Evolutionary conservation across 192 early-diverging fungal species (phyloP).

Genomic region (Haplosporangium gracile): DNA sequence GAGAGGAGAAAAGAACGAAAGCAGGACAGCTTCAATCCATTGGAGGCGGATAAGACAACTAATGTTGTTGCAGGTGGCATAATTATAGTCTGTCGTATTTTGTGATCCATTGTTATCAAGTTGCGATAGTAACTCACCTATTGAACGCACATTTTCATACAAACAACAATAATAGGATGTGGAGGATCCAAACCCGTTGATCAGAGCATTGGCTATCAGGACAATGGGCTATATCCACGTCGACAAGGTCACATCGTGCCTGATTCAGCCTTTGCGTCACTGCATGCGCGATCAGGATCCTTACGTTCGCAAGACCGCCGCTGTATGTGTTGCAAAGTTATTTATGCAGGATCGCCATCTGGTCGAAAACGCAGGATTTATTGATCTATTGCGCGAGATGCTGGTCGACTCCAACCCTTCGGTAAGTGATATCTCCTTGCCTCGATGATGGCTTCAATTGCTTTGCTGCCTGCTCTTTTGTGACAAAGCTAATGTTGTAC

Average conservation of each 20-base stretch:
- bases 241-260: slow-evolving; percentile 87
- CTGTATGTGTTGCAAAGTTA: slow-evolving; percentile 94
- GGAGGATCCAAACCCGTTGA: slow-evolving; percentile 92
- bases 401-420: slow-evolving; percentile 92
- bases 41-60: too few species aligned
- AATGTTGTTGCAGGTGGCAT: too few species aligned
- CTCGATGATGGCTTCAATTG: neutral
- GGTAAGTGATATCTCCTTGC: slow-evolving; percentile 54
- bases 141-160: neutral
- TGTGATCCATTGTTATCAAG: too few species aligned
- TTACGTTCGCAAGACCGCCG: slow-evolving; percentile 97
- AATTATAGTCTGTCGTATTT: too few species aligned
- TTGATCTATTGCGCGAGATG: slow-evolving; percentile 91
- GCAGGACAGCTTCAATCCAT: too few species aligned
- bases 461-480: neutral
- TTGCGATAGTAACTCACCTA: too few species aligned
- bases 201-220: slow-evolving; percentile 94
- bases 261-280: slow-evolving; percentile 88
- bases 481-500: neutral
- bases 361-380: slow-evolving; percentile 88
- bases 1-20: too few species aligned
- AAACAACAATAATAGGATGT: slow-evolving; percentile 74
- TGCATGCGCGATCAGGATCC: slow-evolving; percentile 91
- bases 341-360: slow-evolving; percentile 89
- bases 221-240: slow-evolving; percentile 98